Evolutionary conservation across 2,329 filamentous ascomycete species (phyloP), one percentile per base, ranked within the genome.

Genomic region (Colletotrichum chrysophilum): DNA sequence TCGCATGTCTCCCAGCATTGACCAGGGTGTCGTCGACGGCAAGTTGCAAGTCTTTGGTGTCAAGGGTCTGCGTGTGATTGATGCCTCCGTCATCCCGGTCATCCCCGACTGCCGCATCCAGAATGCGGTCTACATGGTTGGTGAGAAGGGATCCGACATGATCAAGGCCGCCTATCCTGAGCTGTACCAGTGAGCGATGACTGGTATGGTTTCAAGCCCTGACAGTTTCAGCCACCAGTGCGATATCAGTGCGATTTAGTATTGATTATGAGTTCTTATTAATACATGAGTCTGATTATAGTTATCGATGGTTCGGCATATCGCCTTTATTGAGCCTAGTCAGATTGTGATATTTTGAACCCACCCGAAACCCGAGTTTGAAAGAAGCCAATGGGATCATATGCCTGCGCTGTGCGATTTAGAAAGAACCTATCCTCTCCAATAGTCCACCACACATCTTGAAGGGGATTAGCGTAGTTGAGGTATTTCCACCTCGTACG

Each of bases 101-200:
- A 90, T 87, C 81, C 90, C 80, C 74, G 90, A 86, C 85, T 90
- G 84, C n/a, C 87, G 90, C 2, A 91, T 91, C 64, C 90, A 92
- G 80, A 91, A 91, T 73, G 86, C 88, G 3, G 90, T 92, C 3
- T 93, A 93, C 78, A 90, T 90, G 87, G 80, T 92, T 72, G 91
- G 85, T 6, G 91, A 93, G 80, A 92, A 89, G 84, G 85, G 73
- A 0, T 76, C 66, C 24, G 74, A 78, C 34, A 66, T 62, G 34
- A 77, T 76, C 65, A 77, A 78, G 70, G 66, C 67, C 1, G 65
- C 71, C 14, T 67, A 78, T 12, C 61, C 68, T 12, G 73, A 78
- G 21, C 66, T 78, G 4, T 83, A 8, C 91, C 13, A 67, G 34
- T 70, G 10, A 62, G 7, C 9, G 7, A 38, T 18, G 14, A 38